These are phyloP conservation scores for Grifola frondosa DNA, from an alignment of 1,284 basidiomycete genomes.

Conservation along the genomic window DNA sequence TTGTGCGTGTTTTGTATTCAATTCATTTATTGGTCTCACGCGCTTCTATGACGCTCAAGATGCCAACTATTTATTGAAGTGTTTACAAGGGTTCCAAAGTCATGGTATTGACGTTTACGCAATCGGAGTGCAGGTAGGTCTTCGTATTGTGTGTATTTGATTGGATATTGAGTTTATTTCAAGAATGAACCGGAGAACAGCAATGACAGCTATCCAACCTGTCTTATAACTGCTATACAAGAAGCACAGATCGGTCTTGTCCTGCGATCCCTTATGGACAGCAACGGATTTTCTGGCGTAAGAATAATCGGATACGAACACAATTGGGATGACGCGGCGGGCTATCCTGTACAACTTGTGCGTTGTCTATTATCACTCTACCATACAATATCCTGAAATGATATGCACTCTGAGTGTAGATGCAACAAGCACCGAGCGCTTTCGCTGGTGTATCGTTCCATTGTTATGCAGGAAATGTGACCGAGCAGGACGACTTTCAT, in stretches of 20 bases:
- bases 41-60: constrained; percentile 2
- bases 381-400: background rate
- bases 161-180: background rate
- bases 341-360: constrained; percentile 48
- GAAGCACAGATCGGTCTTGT: constrained; percentile 41
- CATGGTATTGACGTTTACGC: constrained; percentile 45
- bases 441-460: constrained; percentile 51
- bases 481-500: constrained; percentile 42
- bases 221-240: constrained; percentile 34
- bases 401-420: constrained; percentile 29
- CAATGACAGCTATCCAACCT: constrained; percentile 44
- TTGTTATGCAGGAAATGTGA: constrained; percentile 44
- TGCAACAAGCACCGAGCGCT: constrained; percentile 42
- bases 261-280: constrained; percentile 44
- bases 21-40: background rate
- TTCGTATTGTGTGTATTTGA: background rate
- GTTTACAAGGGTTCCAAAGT: constrained; percentile 43
- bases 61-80: constrained; percentile 32
- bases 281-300: constrained; percentile 39
- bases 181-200: constrained; percentile 54
- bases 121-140: constrained; percentile 37
- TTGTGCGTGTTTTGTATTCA: constrained; percentile 32
- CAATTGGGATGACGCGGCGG: constrained; percentile 47
- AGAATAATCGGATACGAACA: constrained; percentile 49
- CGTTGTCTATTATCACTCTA: constrained; percentile 2